Conservation (phyloP, 1,139 yeast species). For the Geotrichum reessii region DNA sequence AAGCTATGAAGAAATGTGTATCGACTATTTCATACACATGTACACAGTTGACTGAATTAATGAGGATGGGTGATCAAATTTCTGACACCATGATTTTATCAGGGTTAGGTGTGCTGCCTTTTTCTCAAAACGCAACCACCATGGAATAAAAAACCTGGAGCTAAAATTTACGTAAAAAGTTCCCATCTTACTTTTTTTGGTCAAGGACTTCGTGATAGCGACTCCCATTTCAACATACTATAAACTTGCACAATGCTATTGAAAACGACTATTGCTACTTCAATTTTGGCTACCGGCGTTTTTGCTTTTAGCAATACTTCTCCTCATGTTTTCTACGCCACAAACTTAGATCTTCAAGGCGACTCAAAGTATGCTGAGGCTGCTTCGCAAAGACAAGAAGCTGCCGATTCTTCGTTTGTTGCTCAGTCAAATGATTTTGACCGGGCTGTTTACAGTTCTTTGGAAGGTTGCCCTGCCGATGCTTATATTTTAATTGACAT, state of each 20-base stretch:
- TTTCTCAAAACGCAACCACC: slow-evolving; percentile 10
- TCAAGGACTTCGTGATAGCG: background rate
- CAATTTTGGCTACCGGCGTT: slow-evolving; percentile 16
- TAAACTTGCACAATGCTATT: slow-evolving; percentile 13
- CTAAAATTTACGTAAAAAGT: background rate
- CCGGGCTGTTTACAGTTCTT: slow-evolving; percentile 22
- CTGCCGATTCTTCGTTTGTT: slow-evolving; percentile 12
- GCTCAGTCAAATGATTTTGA: slow-evolving; percentile 18
- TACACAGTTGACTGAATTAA: background rate
- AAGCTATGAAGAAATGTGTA: background rate
- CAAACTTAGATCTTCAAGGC: slow-evolving; percentile 10
- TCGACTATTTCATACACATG: background rate
- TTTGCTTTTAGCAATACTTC: slow-evolving; percentile 27
- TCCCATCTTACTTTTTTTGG: background rate
- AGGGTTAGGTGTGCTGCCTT: slow-evolving; percentile 18
- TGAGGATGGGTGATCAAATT: background rate
- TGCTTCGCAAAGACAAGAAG: slow-evolving; percentile 6
- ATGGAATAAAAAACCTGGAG: slow-evolving; percentile 1
- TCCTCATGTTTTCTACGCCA: slow-evolving; percentile 18
- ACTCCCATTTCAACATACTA: background rate
- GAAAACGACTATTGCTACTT: slow-evolving; percentile 14
- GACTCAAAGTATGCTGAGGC: slow-evolving; percentile 10
- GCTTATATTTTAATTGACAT: slow-evolving; percentile 38
- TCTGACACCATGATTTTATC: background rate
- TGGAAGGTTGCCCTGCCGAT: slow-evolving; percentile 34